Conservation (phyloP, 2,329 filamentous ascomycete species). For the Periconia macrospinosa region DNA sequence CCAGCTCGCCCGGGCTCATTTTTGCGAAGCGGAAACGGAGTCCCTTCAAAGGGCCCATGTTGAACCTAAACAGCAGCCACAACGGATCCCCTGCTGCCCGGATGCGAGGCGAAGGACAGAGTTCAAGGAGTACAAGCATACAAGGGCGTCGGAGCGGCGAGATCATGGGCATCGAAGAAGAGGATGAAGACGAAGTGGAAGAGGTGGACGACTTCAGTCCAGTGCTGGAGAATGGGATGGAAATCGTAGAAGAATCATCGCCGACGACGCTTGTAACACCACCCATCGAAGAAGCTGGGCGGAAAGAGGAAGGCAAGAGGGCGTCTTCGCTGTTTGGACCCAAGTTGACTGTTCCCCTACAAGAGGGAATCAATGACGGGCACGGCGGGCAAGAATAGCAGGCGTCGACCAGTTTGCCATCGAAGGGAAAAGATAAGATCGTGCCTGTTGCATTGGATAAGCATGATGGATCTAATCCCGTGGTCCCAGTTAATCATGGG, state of each 20-base stretch:
- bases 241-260: constrained; percentile 32
- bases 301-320: not conserved
- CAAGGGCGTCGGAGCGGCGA: constrained; percentile 71
- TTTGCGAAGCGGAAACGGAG: constrained; percentile 83
- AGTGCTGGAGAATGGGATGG: constrained; percentile 38
- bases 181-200: constrained; percentile 50
- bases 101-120: constrained; percentile 10
- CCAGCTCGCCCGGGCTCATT: constrained; percentile 65
- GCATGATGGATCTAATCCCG: not conserved
- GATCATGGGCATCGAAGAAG: constrained; percentile 62
- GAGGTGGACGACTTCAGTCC: constrained; percentile 64
- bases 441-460: not conserved
- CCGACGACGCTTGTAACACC: not conserved
- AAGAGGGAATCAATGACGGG: not conserved
- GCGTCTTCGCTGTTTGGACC: not conserved
- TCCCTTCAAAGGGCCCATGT: constrained; percentile 79
- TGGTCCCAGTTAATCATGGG: not conserved
- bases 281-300: not conserved
- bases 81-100: constrained; percentile 6
- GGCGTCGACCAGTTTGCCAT: not conserved
- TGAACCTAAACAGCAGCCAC: constrained; percentile 49
- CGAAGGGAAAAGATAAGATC: not conserved
- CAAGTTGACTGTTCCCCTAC: not conserved
- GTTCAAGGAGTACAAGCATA: constrained; percentile 56
- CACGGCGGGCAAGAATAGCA: not conserved